Percentiles rank a stretch among this genome's conserved stretches.
Conservation (phyloP, 768 basidiomycete genomes). For the Lyophyllum decastes region DNA sequence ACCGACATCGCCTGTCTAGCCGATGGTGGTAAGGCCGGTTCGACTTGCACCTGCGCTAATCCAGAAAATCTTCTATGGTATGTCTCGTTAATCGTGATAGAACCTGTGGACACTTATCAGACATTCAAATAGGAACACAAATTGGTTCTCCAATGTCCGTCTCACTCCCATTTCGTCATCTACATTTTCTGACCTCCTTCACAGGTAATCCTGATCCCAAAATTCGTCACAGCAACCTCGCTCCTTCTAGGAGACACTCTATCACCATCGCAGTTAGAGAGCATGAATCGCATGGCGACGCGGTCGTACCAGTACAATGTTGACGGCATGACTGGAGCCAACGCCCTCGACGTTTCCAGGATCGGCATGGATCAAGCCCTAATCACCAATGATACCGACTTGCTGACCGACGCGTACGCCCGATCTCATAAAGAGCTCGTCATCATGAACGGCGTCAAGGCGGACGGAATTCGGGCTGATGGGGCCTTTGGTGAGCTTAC, state of each 20-base stretch:
- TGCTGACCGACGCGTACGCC: constrained; percentile 50
- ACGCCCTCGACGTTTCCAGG: constrained; percentile 58
- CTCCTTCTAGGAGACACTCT: constrained; percentile 42
- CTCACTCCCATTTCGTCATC: background rate
- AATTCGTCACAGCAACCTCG: constrained; percentile 48
- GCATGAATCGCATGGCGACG: constrained; percentile 41
- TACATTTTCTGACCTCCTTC: background rate
- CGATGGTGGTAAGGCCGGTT: constrained; percentile 37
- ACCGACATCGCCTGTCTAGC: constrained; percentile 45
- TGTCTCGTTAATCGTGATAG: constrained; percentile 10
- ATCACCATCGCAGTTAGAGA: constrained; percentile 28
- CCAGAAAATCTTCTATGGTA: constrained; percentile 33
- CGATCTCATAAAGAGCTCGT: constrained; percentile 56
- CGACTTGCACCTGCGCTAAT: constrained; percentile 49
- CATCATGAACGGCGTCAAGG: constrained; percentile 46
- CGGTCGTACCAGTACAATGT: constrained; percentile 46
- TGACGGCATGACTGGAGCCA: constrained; percentile 51
- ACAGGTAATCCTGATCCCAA: constrained; percentile 54
- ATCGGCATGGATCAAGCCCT: constrained; percentile 58
- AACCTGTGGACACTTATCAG: background rate
- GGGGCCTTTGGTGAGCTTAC: constrained; percentile 44
- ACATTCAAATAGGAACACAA: constrained; percentile 41
- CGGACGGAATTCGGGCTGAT: constrained; percentile 64
- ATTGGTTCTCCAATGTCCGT: constrained; percentile 53
- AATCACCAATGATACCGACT: constrained; percentile 40